Conservation (phyloP, 2,329 filamentous ascomycete species). For the Mariannaea sp. region DNA sequence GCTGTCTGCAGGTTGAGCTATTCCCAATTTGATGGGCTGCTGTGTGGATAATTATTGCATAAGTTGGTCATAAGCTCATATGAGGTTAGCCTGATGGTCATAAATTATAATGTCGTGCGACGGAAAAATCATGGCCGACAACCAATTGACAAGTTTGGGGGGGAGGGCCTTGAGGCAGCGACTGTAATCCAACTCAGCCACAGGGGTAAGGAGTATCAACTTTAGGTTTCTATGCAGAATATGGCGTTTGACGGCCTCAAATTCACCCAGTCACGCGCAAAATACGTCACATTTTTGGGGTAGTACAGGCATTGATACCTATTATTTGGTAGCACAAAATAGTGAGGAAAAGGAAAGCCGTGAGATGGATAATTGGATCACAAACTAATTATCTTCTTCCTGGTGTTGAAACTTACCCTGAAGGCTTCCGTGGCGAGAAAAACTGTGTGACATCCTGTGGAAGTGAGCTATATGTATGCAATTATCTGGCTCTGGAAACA, state of each 20-base stretch:
- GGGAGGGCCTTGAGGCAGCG: too few relatives aligned
- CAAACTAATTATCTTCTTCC: too few relatives aligned
- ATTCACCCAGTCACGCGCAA: not conserved
- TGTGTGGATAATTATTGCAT: not conserved
- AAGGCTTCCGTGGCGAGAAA: not conserved
- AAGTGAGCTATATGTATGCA: not conserved
- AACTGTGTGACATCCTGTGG: not conserved
- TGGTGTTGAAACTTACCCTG: not conserved
- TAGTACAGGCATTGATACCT: not conserved
- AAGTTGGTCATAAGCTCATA: not conserved
- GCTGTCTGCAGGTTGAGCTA: slow-evolving; percentile 11
- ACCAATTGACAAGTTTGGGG: too few relatives aligned
- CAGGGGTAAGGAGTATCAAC: too few relatives aligned
- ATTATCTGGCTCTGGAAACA: not conserved
- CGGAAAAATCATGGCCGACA: too few relatives aligned
- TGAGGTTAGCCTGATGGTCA: too few relatives aligned
- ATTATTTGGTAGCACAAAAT: not conserved
- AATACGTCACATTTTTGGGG: not conserved
- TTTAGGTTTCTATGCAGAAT: slow-evolving; percentile 1
- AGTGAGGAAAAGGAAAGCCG: not conserved
- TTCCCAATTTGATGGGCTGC: slow-evolving; percentile 11
- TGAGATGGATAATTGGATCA: not conserved
- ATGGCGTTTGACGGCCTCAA: slow-evolving; percentile 11
- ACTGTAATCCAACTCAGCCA: not conserved
- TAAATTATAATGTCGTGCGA: too few relatives aligned